Conservation (phyloP, 305 asterid genomes). For the Fraxinus velutina region DNA sequence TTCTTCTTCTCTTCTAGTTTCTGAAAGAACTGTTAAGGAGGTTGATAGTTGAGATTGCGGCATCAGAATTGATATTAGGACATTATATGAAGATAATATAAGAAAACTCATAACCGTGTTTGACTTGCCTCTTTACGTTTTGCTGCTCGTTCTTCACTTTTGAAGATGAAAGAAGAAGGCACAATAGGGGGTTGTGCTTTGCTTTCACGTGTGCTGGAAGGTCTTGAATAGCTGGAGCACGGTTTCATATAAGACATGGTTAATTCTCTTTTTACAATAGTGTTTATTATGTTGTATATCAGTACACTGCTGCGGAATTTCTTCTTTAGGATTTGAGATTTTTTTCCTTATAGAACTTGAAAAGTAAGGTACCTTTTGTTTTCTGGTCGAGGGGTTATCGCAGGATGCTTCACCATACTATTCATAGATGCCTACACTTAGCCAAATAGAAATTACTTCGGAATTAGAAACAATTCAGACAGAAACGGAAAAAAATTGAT, state of each 20-base stretch:
- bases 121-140: slow-evolving; percentile 81
- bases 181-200: slow-evolving; percentile 41
- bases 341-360: not conserved
- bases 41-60: not conserved
- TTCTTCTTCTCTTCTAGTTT: slow-evolving; percentile 59
- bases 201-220: slow-evolving; percentile 33
- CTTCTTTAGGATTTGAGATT: not conserved
- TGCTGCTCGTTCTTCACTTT: slow-evolving; percentile 83
- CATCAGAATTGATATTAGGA: not conserved
- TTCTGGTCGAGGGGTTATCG: slow-evolving; percentile 36
- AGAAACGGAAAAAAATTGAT: slow-evolving; percentile 9
- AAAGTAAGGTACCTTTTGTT: slow-evolving; percentile 41
- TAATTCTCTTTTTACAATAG: not conserved
- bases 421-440: slow-evolving; percentile 45
- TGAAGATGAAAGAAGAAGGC: slow-evolving; percentile 59
- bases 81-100: not conserved
- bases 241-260: not conserved
- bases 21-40: slow-evolving; percentile 51
- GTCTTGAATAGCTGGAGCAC: slow-evolving; percentile 42
- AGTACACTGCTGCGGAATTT: not conserved
- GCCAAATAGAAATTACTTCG: slow-evolving; percentile 1
- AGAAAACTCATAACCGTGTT: not conserved
- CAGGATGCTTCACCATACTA: slow-evolving; percentile 33
- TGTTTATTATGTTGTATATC: not conserved
- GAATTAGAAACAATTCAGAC: slow-evolving; percentile 7